These are phyloP conservation scores for Amanita subjunquillea DNA, from an alignment of 768 basidiomycete genomes.

Conservation along the genomic window DNA sequence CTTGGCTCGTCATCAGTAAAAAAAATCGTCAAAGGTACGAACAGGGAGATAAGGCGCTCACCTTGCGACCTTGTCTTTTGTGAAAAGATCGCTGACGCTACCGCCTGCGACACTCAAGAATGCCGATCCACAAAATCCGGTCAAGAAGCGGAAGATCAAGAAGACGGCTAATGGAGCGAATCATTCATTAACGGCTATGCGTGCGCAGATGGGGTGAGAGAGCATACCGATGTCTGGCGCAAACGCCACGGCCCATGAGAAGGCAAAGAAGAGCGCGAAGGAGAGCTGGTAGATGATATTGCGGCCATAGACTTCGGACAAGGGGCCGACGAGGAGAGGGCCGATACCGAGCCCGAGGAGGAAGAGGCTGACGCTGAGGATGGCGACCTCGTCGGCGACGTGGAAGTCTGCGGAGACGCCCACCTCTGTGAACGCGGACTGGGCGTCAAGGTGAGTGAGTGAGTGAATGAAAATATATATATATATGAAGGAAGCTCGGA, in stretches of 20 bases:
- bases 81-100: constrained; percentile 45
- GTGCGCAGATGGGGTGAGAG: neutral
- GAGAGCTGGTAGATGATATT: constrained; percentile 53
- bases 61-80: constrained; percentile 49
- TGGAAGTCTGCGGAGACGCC: constrained; percentile 42
- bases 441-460: neutral
- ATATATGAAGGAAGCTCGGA: too few relatives aligned
- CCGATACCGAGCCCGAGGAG: constrained; percentile 50
- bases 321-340: constrained; percentile 43
- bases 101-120: constrained; percentile 51
- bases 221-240: constrained; percentile 51
- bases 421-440: constrained; percentile 57
- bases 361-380: constrained; percentile 46
- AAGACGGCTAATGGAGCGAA: neutral
- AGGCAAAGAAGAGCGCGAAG: constrained; percentile 48
- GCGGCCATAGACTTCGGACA: constrained; percentile 52
- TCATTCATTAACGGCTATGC: neutral
- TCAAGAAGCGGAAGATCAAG: constrained; percentile 28
- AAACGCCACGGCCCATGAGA: constrained; percentile 68
- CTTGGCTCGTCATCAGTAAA: neutral
- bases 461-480: neutral
- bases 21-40: neutral
- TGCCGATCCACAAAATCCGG: constrained; percentile 45
- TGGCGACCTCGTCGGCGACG: constrained; percentile 34
- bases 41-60: constrained; percentile 18